Evolutionary conservation across 2,329 filamentous ascomycete genomes (phyloP), one percentile per base, ranked within the genome.

Genomic region (Aureobasidium sp.): DNA sequence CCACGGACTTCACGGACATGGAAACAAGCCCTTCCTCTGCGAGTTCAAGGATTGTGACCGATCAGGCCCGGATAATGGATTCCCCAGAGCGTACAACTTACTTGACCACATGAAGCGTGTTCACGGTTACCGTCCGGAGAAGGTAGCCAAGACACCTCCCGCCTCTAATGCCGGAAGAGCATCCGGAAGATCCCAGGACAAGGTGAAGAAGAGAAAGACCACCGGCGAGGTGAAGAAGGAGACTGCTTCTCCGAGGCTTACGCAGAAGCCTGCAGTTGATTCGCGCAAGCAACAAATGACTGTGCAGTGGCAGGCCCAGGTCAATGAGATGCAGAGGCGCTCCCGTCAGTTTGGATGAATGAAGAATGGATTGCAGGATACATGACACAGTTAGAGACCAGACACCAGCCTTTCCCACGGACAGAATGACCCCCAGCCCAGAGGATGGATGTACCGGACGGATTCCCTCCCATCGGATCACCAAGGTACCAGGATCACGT

Each of bases 31-130:
- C 15, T 92, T 93, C 72, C 83, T 94, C 55, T 97, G 93, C 82
- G 84, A 86, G 62, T 94, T 93, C 74, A 81, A 87, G 29, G 90
- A 89, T 63, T 97, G 93, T 70, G 91, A 96, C 70, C 87, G 93
- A 65, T 85, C 90, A 61, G 79, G 87, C 35, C 79, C 83, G 25
- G 91, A 90, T 68, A 90, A 93, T 72, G 93, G 93, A 67, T 97
- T 97, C 71, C 93, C 92, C 38, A 87, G 93, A 68, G 87, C 92
- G 69, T 97, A 94, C 90, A 97, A 97, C 76, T 83, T 96, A 58
- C 86, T 88, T 74, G 93, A 97, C 76, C 93, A 97, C 80, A 96
- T 96, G 92, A 90, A 90, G 77, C 87, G 93, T 64, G 92, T 96
- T 8, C 93, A 97, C 68, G 81, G 84, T 65, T 84, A 82, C 68